These are phyloP conservation scores for Chrysochromulina tobinii DNA, from an alignment of 78 protist species.

Conservation along the genomic window DNA sequence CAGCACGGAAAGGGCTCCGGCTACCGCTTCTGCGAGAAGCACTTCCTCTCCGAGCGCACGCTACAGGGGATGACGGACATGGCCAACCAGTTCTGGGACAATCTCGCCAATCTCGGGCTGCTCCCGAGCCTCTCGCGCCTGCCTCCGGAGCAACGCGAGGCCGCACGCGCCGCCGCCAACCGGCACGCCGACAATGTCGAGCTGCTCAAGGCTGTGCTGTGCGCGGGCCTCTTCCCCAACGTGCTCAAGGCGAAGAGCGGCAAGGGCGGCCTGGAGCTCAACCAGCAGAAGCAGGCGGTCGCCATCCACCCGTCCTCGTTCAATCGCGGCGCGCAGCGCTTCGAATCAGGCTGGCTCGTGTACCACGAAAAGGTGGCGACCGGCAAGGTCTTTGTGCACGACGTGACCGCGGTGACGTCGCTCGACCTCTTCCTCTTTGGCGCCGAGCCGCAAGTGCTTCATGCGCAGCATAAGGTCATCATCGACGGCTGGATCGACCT, in stretches of 20 bases:
- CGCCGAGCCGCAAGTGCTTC: conserved; percentile 39
- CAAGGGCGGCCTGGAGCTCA: conserved; percentile 1
- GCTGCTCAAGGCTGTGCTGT: conserved; percentile 56
- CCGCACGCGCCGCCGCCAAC: not conserved
- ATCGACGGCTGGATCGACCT: conserved; percentile 33
- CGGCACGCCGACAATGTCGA: not conserved
- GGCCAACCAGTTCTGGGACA: not conserved
- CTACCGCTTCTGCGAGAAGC: not conserved
- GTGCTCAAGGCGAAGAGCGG: conserved; percentile 35
- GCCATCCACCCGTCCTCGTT: not conserved
- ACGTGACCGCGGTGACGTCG: conserved; percentile 52
- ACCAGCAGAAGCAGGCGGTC: conserved; percentile 51
- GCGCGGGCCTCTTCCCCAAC: conserved; percentile 71
- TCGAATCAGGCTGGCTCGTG: conserved; percentile 27
- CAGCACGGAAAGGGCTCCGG: not conserved
- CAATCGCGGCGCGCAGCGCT: not conserved
- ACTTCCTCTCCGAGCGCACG: conserved; percentile 16
- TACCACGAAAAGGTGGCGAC: conserved; percentile 48
- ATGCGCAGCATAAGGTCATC: conserved; percentile 24
- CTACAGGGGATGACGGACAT: not conserved
- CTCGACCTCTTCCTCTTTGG: conserved; percentile 72
- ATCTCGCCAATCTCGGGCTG: conserved; percentile 1
- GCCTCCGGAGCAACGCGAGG: not conserved
- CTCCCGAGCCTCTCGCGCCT: not conserved
- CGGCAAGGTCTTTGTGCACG: conserved; percentile 52